A percentile compares a stretch with the other conserved stretches of the same genome.
Conservation (phyloP, 1,139 yeast species). For the Yamadazyma dushanensis region DNA sequence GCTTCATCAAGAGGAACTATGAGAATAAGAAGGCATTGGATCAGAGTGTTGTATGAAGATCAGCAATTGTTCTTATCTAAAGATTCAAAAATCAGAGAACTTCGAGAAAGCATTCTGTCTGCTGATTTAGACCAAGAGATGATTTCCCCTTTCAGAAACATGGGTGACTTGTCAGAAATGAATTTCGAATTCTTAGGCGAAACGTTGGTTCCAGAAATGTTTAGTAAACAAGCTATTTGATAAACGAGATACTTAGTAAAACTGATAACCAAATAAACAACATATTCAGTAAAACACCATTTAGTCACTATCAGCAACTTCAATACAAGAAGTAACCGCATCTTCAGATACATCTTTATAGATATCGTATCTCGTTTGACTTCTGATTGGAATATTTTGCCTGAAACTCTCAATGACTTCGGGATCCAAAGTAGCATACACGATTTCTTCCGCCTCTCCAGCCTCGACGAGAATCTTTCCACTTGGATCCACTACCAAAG, state of each 20-base stretch:
- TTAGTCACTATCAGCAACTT: constrained; percentile 13
- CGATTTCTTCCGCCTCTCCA: constrained; percentile 27
- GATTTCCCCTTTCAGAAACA: not conserved
- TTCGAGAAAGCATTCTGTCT: not conserved
- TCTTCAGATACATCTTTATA: constrained; percentile 21
- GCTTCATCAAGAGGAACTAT: constrained; percentile 11
- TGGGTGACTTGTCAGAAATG: not conserved
- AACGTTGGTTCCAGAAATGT: constrained; percentile 1
- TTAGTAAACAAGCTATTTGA: too few species aligned
- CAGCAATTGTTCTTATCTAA: constrained; percentile 6
- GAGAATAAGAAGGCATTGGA: constrained; percentile 14
- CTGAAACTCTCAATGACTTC: constrained; percentile 21
- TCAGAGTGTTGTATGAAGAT: constrained; percentile 13
- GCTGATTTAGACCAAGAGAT: not conserved
- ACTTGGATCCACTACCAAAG: constrained; percentile 82
- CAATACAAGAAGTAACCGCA: constrained; percentile 13
- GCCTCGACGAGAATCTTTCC: constrained; percentile 66
- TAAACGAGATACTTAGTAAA: too few species aligned
- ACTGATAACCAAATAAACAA: too few species aligned
- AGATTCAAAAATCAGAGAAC: not conserved
- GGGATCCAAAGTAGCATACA: constrained; percentile 25
- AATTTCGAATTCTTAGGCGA: not conserved
- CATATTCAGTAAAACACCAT: too few species aligned
- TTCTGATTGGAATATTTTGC: constrained; percentile 24
- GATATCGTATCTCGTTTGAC: constrained; percentile 26